Base-by-base conservation (phyloP, 257 asterid genomes). In the Penstemon davidsonii region DNA sequence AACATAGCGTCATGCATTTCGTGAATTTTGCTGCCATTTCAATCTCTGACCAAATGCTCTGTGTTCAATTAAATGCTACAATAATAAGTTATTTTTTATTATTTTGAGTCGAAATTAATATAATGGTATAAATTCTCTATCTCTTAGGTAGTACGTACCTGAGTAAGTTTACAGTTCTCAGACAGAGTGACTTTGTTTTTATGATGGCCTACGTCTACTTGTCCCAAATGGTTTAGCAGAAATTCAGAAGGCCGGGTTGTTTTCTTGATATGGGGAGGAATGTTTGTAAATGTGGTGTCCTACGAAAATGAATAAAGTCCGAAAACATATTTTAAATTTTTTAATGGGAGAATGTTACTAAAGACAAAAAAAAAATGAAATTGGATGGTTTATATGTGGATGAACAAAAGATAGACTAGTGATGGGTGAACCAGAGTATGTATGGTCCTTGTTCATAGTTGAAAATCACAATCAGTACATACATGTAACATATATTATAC, bases 1-100 rank as follows among this genome's bases (percentile, higher is more conserved):
- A 88, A 77, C 94, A 88, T 8, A 86, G 69, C 79, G 59, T 47
- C 86, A 85, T 81, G 82, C 90, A 88, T 67, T 73, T 84, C 84
- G 80, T 83, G 33, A 86, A 76, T 70, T 85, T 84, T 74, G 86
- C 94, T 25, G 96, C 93, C 91, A 89, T 86, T 8, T 41, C 63
- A 18, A 69, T 36, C 55, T 10, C 44, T 67, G 4, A 55, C 45
- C 58, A 64, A 64, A 5, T 47, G 53, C 53, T 15, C 18, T 15
- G 12, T 47, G 15, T 10, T 47, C 9, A 45, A 7, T 45, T 45
- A 45, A 6, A 7, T 45, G 9, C 50, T 45, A 4, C 3, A 45
- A 11, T 7, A 6, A 15, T 15, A 2, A 7, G 2, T 45, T 45
- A 4, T 45, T 7, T 45, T 4, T 6, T 45, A 6, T 4, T 6